Percentiles rank a stretch among this genome's conserved stretches.
Conservation (phyloP, 495 filamentous ascomycete species). For the Stereocaulon alpinum region DNA sequence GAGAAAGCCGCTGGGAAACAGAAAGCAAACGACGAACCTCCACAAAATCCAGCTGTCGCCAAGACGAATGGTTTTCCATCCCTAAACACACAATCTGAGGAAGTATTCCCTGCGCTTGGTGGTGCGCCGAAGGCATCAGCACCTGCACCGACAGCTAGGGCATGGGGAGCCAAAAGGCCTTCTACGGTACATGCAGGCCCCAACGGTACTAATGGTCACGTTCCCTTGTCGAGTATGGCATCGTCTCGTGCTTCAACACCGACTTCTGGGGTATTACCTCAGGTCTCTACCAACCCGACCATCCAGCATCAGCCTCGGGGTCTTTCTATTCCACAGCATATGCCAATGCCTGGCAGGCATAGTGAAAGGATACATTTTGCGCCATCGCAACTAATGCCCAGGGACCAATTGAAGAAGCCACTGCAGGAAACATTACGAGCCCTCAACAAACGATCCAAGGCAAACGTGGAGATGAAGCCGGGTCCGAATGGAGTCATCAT, state of each 20-base stretch:
- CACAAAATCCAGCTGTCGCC: constrained; percentile 27
- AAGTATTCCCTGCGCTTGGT: constrained; percentile 82
- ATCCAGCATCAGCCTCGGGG: constrained; percentile 21
- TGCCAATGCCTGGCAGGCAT: constrained; percentile 69
- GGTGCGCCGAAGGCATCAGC: constrained; percentile 53
- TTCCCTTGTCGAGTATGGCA: constrained; percentile 28
- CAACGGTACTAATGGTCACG: constrained; percentile 45
- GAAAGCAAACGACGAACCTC: constrained; percentile 34
- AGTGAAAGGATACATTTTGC: constrained; percentile 62
- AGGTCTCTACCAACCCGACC: constrained; percentile 37
- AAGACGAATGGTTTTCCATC: constrained; percentile 36
- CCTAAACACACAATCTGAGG: constrained; percentile 76
- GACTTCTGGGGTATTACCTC: constrained; percentile 45
- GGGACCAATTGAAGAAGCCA: constrained; percentile 70
- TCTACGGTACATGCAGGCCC: constrained; percentile 45
- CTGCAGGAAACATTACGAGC: constrained; percentile 73
- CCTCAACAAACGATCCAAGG: constrained; percentile 79
- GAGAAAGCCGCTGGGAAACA: constrained; percentile 55
- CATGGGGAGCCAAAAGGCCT: constrained; percentile 58
- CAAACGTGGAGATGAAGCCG: constrained; percentile 63
- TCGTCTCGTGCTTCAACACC: constrained; percentile 48
- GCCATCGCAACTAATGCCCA: constrained; percentile 59
- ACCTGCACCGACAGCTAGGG: constrained; percentile 45
- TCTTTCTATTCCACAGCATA: constrained; percentile 39
- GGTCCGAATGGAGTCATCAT: constrained; percentile 56